Base-by-base conservation (phyloP, 306 rosid genomes). In the Phaseolus lunatus region DNA sequence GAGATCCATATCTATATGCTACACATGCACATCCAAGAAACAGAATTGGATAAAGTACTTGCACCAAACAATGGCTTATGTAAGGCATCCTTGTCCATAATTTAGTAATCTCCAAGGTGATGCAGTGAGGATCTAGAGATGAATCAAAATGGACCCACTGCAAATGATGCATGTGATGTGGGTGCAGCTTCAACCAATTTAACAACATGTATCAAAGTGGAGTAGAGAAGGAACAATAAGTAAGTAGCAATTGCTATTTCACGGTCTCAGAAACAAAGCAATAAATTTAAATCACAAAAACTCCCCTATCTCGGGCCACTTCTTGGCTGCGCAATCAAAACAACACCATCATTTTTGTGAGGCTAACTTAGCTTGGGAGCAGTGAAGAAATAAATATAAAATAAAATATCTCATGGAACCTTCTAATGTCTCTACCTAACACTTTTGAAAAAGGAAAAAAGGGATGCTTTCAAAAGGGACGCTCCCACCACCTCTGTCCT, bases 351-450 rank as follows among this genome's bases (percentile, higher is more conserved):
- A 16, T 16, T 33, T 22, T 74, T 10, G 23, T 31, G 33, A 41
- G 62, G 18, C 52, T 23, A 29, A 66, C 43, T 69, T 76, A 6
- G 3, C 43, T 44, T 47, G 5, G 27, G 24, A 75, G 67, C 22
- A 9, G 24, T 10, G 16, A 33, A 5, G 35, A 20, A 74, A 57
- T 47, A n/a, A 11, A 43, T 43, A 43, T 39, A 7, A 54, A 67
- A 61, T n/a, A 68, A 81, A 74, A 75, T 65, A 72, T 78, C 76
- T 71, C 2, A 53, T 79, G 82, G 88, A 85, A 85, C 86, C 75
- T 85, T 85, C 88, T 79, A 85, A 70, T 79, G 70, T 75, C 56
- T 83, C 86, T 78, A 85, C 88, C 88, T 82, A 85, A 79, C 88
- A 75, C 86, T 73, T 75, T 85, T 82, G 84, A 82, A 85, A 85